Evolutionary conservation across 139 green algal species (phyloP), one percentile per base, ranked within the genome.

Genomic region (Diplosphaera chodatii): DNA sequence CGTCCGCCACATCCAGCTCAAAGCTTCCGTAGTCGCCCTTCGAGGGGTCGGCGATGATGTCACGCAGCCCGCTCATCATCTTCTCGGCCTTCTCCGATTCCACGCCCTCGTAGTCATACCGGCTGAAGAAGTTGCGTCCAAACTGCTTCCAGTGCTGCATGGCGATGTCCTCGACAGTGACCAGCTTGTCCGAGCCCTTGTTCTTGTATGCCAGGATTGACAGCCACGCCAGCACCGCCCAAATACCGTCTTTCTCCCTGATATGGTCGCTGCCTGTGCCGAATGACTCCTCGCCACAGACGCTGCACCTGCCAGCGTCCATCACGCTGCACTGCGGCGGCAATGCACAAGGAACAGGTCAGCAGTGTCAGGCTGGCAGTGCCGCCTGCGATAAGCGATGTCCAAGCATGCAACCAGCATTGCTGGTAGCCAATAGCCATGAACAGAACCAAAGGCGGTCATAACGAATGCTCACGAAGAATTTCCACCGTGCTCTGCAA

Each of bases 241-340:
- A 99, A 69, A 98, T 87, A 31, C 94, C 94, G 75, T 98, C 94
- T 91, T 99, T 99, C 81, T 99, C 95, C 25, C 95, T 68, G 31
- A 90, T 88, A 86, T 99, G 95, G 86, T 99, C 95, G 21, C 80
- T 85, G 70, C 95, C 92, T 1, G 95, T 99, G 40, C 95, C 95
- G 66, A 99, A 99, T 67, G 82, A 93, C 89, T 99, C 95, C 88
- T 99, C 95, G 18, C 95, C 95, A 70, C 94, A 98, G 33, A 98
- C 83, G 40, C 76, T 91, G 86, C 94, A 98, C 83, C 94, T 86
- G 68, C 87, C 92, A 56, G 92, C 89, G 71, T 98, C 94, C 94
- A 99, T 98, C 18, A 99, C 89, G 83, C 98, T 98, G 80, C 93
- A n/a, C n/a, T n/a, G n/a, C n/a, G n/a, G n/a, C n/a, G n/a, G n/a